Evolutionary conservation across 495 filamentous ascomycete genomes (phyloP).

Genomic region (Penicillium lagena): DNA sequence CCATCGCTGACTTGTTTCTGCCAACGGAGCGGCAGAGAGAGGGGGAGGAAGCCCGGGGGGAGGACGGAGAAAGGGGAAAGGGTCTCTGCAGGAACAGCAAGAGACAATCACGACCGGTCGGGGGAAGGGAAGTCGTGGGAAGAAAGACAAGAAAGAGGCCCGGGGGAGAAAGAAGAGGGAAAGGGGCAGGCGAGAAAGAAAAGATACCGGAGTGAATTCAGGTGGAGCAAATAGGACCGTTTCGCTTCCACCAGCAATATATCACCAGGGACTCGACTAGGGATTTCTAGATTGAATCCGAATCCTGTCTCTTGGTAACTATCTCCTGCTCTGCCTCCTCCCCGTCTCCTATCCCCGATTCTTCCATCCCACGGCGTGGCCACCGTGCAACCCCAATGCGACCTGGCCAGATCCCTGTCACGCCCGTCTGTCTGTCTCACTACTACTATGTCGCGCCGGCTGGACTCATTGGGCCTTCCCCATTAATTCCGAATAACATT

Average conservation of each 20-base stretch:
- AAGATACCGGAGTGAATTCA: constrained; percentile 21
- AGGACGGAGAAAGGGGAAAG: constrained; percentile 8
- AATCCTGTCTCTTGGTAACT: constrained; percentile 1
- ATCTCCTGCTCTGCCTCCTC: not conserved
- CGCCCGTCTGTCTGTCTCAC: too few species aligned
- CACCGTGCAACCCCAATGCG: constrained; percentile 17
- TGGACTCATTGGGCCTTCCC: too few species aligned
- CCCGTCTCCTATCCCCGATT: not conserved
- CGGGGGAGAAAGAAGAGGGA: constrained; percentile 17
- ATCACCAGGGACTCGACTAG: constrained; percentile 4
- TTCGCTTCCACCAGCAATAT: constrained; percentile 23
- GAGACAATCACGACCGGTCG: constrained; percentile 29
- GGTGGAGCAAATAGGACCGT: constrained; percentile 35
- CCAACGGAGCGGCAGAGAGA: constrained; percentile 25
- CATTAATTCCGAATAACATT: too few species aligned
- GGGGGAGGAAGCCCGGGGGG: constrained; percentile 8
- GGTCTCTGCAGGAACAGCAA: constrained; percentile 30
- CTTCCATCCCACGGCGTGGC: constrained; percentile 3
- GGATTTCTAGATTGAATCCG: not conserved
- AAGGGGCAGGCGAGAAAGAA: constrained; percentile 17
- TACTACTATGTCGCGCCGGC: too few species aligned
- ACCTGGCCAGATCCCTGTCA: constrained; percentile 10
- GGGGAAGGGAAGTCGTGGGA: constrained; percentile 8
- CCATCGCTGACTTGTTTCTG: constrained; percentile 33
- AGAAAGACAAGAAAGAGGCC: constrained; percentile 25